Evolutionary conservation across 345 rosid genomes (phyloP).

Genomic region (Lumnitzera littorea): DNA sequence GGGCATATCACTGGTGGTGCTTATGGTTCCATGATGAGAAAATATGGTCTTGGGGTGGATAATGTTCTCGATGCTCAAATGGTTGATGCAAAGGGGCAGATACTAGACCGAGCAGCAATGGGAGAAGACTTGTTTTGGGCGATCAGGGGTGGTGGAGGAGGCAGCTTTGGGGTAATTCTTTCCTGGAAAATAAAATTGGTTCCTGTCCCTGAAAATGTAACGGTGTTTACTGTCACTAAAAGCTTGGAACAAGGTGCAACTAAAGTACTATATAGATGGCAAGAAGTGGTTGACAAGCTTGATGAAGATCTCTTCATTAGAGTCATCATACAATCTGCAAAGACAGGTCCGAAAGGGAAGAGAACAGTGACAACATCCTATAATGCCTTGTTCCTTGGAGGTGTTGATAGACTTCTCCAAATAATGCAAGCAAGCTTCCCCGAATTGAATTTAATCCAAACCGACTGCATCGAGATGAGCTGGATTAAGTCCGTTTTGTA

Average conservation of each 20-base stretch:
- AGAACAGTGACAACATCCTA: slow-evolving; percentile 12
- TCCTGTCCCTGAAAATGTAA: slow-evolving; percentile 31
- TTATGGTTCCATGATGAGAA: slow-evolving; percentile 49
- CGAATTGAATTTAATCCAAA: slow-evolving; percentile 13
- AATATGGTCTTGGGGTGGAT: slow-evolving; percentile 40
- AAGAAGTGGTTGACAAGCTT: slow-evolving; percentile 16
- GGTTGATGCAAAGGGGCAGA: slow-evolving; percentile 34
- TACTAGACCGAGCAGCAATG: slow-evolving; percentile 33
- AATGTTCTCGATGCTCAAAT: slow-evolving; percentile 45
- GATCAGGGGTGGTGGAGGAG: slow-evolving; percentile 53
- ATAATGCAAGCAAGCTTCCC: slow-evolving; percentile 20
- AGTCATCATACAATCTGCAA: slow-evolving; percentile 3
- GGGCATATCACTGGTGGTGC: slow-evolving; percentile 53
- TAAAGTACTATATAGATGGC: slow-evolving; percentile 20
- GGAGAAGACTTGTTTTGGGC: slow-evolving; percentile 61
- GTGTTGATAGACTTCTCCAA: slow-evolving; percentile 9
- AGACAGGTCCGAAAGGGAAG: background rate
- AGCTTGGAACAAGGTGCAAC: slow-evolving; percentile 21
- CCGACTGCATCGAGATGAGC: slow-evolving; percentile 18
- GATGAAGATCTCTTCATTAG: slow-evolving; percentile 23
- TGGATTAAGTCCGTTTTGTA: slow-evolving; percentile 22
- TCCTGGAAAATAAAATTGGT: slow-evolving; percentile 42
- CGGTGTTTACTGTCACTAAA: slow-evolving; percentile 26
- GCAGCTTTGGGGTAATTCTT: slow-evolving; percentile 44
- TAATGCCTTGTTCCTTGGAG: slow-evolving; percentile 19